Evolutionary conservation across 2,329 filamentous ascomycete species (phyloP), one percentile per base, ranked within the genome.

Genomic region (Monosporascus sp.): DNA sequence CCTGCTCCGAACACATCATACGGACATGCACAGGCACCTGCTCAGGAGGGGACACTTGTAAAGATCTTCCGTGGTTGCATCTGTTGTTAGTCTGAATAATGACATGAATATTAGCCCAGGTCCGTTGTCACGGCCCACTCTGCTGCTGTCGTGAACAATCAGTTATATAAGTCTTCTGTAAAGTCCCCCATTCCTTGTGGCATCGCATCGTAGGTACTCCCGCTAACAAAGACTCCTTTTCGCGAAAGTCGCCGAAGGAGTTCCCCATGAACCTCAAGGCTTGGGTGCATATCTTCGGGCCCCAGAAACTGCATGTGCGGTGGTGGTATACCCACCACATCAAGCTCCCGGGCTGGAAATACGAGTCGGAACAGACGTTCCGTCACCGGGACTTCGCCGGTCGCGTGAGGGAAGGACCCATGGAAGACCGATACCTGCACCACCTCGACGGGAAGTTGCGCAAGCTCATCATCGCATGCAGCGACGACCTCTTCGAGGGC

Each of bases 331-430:
- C 50, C 6, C 48, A 57, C 37, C 41, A 50, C 27, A 48, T 42
- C 50, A 49, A 57, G 47, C 27, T 52, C 14, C 52, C 52, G 9
- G 55, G 47, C 14, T 49, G 36, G 14, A 15, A 22, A 5, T 56
- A 52, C 48, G 41, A 37, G 17, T 34, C 36, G 9, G 11, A 18
- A 11, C 17, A 34, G 20, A n/a, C 24, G 38, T 49, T 47, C 50
- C 50, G 57, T n/a, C 54, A 62, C 51, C 56, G 57, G 11, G 60
- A 62, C 47, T 54, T 52, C 20, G 54, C 55, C 9, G 51, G 53
- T 3, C 50, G 60, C 36, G 52, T 59, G 9, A 45, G 17, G 6
- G 22, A 52, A 15, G 49, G 47, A 18, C 53, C 54, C 2, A 37
- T 49, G 11, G 14, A 49, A 4, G 60, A 62, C 22, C 52, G 56